A percentile compares a stretch with the other conserved stretches of the same genome.
phyloP scores from a whole-genome alignment of 1,284 basidiomycete species.

The Neolentinus lepideus region DNA sequence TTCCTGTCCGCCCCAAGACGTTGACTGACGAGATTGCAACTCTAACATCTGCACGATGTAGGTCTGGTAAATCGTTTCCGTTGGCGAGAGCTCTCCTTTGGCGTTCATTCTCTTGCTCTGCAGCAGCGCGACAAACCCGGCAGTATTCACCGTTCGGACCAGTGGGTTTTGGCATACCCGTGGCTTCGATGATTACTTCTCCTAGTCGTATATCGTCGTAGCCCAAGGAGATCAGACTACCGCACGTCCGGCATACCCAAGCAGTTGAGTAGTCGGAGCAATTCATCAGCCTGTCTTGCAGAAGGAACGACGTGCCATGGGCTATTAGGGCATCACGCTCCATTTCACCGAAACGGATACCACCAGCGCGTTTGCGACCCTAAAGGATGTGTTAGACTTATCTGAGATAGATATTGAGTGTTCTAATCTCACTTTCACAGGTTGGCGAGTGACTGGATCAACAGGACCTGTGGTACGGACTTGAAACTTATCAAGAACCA shows the following conservation, averaged over 20 bases:
- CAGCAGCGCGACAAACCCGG: slow-evolving; percentile 74
- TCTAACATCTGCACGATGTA: slow-evolving; percentile 38
- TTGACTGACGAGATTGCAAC: slow-evolving; percentile 61
- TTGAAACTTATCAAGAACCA: slow-evolving; percentile 99
- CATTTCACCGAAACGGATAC: slow-evolving; percentile 99
- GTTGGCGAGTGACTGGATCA: slow-evolving; percentile 92
- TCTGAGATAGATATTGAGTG: neutral
- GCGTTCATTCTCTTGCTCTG: slow-evolving; percentile 53
- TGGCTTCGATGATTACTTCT: slow-evolving; percentile 47
- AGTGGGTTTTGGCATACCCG: slow-evolving; percentile 42
- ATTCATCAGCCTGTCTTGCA: slow-evolving; percentile 99
- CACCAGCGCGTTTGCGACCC: slow-evolving; percentile 97
- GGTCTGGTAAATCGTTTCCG: slow-evolving; percentile 33
- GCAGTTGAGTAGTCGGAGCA: slow-evolving; percentile 99
- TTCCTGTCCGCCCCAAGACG: slow-evolving; percentile 48
- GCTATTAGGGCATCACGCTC: slow-evolving; percentile 98
- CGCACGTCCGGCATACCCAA: slow-evolving; percentile 96
- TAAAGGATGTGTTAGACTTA: slow-evolving; percentile 24
- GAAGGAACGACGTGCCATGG: slow-evolving; percentile 95
- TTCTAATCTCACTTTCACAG: slow-evolving; percentile 74
- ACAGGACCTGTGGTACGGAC: slow-evolving; percentile 97
- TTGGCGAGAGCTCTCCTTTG: slow-evolving; percentile 48
- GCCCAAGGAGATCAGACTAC: slow-evolving; percentile 91
- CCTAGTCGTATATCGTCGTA: slow-evolving; percentile 81
- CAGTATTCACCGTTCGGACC: slow-evolving; percentile 87